Conservation (phyloP, 495 filamentous ascomycete genomes). For the Trichoderma asperelloides region DNA sequence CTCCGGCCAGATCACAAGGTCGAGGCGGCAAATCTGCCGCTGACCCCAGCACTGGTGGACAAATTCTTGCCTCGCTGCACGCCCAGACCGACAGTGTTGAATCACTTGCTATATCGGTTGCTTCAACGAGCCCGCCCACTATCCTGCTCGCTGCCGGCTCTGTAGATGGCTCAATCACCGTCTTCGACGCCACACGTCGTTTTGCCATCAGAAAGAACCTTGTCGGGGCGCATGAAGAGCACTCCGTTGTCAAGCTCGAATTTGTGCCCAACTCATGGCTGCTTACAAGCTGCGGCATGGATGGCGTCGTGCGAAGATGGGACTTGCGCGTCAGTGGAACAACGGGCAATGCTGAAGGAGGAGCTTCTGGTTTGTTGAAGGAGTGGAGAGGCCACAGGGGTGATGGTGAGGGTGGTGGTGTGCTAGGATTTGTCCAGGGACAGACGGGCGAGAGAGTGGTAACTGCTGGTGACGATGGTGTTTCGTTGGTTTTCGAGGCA, state of each 20-base stretch:
- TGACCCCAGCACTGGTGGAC: slow-evolving; percentile 19
- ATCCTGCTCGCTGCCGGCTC: slow-evolving; percentile 77
- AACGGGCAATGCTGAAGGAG: slow-evolving; percentile 43
- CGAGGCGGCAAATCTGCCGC: slow-evolving; percentile 20
- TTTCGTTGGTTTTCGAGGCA: slow-evolving; percentile 61
- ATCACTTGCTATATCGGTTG: slow-evolving; percentile 68
- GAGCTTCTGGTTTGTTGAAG: slow-evolving; percentile 52
- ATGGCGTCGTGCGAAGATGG: slow-evolving; percentile 81
- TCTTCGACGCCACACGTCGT: slow-evolving; percentile 75
- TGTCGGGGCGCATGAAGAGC: slow-evolving; percentile 70
- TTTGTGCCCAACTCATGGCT: slow-evolving; percentile 59
- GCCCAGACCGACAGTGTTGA: slow-evolving; percentile 66
- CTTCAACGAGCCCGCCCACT: slow-evolving; percentile 47
- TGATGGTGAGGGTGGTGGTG: slow-evolving; percentile 74
- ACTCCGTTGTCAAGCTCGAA: slow-evolving; percentile 82
- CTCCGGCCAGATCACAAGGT: slow-evolving; percentile 19
- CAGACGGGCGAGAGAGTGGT: slow-evolving; percentile 61
- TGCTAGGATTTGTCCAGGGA: slow-evolving; percentile 78
- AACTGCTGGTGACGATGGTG: slow-evolving; percentile 82
- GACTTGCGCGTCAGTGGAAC: slow-evolving; percentile 61
- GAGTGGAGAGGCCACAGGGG: slow-evolving; percentile 81
- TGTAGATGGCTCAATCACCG: slow-evolving; percentile 81
- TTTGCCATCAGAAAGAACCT: slow-evolving; percentile 79
- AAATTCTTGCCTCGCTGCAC: slow-evolving; percentile 58
- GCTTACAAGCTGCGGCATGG: slow-evolving; percentile 75